A percentile compares a stretch with the other conserved stretches of the same genome.
Conservation (phyloP, 176 grass and related monocot genomes). For the Cenchrus purpureus region DNA sequence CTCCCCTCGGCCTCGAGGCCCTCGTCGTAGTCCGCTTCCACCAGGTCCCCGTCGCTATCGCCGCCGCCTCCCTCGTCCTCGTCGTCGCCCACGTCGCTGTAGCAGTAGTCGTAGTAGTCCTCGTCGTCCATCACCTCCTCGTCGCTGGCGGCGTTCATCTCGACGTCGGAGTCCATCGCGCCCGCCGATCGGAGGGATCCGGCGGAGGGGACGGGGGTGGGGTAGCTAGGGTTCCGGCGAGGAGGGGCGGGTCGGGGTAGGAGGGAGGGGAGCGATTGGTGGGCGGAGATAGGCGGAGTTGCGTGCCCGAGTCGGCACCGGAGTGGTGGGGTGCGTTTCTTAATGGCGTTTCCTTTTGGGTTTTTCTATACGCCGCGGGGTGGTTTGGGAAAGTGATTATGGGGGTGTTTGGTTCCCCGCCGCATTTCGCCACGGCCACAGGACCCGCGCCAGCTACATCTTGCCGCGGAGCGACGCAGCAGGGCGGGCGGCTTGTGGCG, state of each 20-base stretch:
- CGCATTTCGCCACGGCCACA: no score
- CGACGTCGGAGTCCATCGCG: conserved; percentile 77
- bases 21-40: conserved; percentile 54
- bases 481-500: no score
- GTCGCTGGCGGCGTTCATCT: conserved; percentile 68
- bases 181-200: conserved; percentile 34
- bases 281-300: conserved; percentile 13
- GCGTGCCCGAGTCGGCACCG: conserved; percentile 35
- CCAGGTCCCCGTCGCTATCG: conserved; percentile 31
- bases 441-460: no score
- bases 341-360: neutral
- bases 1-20: conserved; percentile 66
- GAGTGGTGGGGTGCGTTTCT: neutral
- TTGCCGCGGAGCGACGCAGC: no score
- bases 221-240: conserved; percentile 47
- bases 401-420: no score
- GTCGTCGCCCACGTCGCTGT: conserved; percentile 55
- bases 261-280: neutral
- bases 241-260: neutral
- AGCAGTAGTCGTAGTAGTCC: conserved; percentile 56
- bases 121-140: conserved; percentile 75
- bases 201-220: neutral
- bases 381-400: neutral
- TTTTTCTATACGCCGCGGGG: neutral
- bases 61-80: conserved; percentile 12